Evolutionary conservation across 495 filamentous ascomycete genomes (phyloP).

Genomic region (Amphirosellinia nigrospora): DNA sequence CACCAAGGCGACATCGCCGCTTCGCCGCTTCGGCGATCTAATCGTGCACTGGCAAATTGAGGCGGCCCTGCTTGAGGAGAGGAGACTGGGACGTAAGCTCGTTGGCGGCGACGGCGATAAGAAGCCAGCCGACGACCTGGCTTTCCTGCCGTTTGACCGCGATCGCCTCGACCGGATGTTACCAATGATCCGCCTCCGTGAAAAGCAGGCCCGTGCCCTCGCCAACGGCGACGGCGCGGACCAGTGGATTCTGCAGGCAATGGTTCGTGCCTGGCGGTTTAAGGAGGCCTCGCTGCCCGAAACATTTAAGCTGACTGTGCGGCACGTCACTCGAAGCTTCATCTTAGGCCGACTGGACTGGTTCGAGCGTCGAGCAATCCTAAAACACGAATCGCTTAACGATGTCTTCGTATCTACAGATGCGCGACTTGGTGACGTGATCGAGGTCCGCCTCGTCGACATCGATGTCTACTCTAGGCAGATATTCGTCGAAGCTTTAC

Average conservation of each 20-base stretch:
- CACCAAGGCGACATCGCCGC: constrained; percentile 80
- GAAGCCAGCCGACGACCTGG: constrained; percentile 26
- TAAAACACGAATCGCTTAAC: constrained; percentile 43
- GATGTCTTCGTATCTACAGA: constrained; percentile 42
- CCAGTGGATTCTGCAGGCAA: constrained; percentile 69
- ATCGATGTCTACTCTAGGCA: constrained; percentile 60
- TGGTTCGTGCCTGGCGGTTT: constrained; percentile 79
- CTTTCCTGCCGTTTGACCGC: constrained; percentile 68
- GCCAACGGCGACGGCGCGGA: constrained; percentile 40
- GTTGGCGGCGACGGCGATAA: constrained; percentile 31
- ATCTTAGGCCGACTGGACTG: constrained; percentile 45
- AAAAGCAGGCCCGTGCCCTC: constrained; percentile 46
- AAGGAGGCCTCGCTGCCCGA: constrained; percentile 66
- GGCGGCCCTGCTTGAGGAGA: constrained; percentile 75
- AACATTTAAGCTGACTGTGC: constrained; percentile 63
- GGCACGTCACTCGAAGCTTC: constrained; percentile 26
- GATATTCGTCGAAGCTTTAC: constrained; percentile 59
- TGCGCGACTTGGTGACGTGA: constrained; percentile 55
- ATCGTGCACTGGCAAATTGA: constrained; percentile 93
- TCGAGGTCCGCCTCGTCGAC: constrained; percentile 63
- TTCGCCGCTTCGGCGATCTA: constrained; percentile 83
- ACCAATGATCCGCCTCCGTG: constrained; percentile 56
- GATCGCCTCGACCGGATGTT: constrained; percentile 60
- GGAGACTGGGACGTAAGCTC: constrained; percentile 60
- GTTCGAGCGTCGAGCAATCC: constrained; percentile 43